Percentiles rank a stretch among this genome's conserved stretches.
These are phyloP conservation scores for fission yeast (Schizosaccharomyces pombe) DNA, from an alignment of 805 yeast species.

Conservation along the genomic window ASM294v3 CU329670.1:5254501-5255000, in stretches of 20 bases:
- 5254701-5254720: background rate
- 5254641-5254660: background rate
- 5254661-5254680: constrained; percentile 1
- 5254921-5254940: background rate
- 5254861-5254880: background rate
- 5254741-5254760: background rate
- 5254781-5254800: background rate
- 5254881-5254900: background rate
- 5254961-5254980: background rate
- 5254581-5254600: background rate
- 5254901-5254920: background rate
- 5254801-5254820: background rate
- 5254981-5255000: background rate
- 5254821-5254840: background rate
- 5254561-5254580: background rate
- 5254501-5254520: too few relatives aligned
- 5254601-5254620: background rate
- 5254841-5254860: background rate
- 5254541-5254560: too few relatives aligned
- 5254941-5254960: background rate
- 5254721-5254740: background rate
- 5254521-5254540: too few relatives aligned
- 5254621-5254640: background rate
- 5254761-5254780: background rate
- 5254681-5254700: constrained; percentile 1